These are phyloP conservation scores for Cyberlindnera mississippiensis DNA, from an alignment of 805 yeast genomes.

Conservation along the genomic window DNA sequence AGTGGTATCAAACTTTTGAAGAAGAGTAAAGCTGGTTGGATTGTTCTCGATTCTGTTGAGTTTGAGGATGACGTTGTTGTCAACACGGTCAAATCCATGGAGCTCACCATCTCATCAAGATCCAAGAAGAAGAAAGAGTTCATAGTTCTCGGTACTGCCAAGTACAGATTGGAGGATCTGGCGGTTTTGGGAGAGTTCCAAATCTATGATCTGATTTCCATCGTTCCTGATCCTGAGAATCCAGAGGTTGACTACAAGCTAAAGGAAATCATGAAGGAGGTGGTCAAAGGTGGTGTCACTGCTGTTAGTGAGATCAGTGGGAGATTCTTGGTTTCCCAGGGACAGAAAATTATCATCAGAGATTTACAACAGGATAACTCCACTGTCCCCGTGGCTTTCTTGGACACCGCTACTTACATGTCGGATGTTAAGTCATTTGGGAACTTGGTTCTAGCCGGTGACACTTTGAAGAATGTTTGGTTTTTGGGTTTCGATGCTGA, in stretches of 20 bases:
- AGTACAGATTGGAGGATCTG: constrained; percentile 73
- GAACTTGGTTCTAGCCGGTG: constrained; percentile 78
- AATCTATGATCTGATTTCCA: constrained; percentile 69
- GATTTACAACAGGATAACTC: constrained; percentile 81
- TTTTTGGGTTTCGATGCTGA: constrained; percentile 91
- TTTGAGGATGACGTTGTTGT: constrained; percentile 63
- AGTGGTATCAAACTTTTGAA: constrained; percentile 65
- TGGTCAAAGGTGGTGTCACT: constrained; percentile 79
- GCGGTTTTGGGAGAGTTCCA: constrained; percentile 76
- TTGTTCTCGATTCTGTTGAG: constrained; percentile 64
- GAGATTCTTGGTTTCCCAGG: constrained; percentile 77
- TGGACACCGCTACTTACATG: constrained; percentile 78
- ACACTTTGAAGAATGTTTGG: constrained; percentile 70
- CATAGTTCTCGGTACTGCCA: constrained; percentile 75
- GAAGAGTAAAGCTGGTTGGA: constrained; percentile 59
- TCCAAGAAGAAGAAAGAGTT: constrained; percentile 53
- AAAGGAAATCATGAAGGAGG: constrained; percentile 68
- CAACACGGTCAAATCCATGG: constrained; percentile 33
- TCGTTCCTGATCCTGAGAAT: constrained; percentile 83
- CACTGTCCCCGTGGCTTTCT: constrained; percentile 90
- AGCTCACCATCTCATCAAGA: constrained; percentile 35
- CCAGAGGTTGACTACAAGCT: constrained; percentile 82
- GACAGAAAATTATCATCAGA: constrained; percentile 73
- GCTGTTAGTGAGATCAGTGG: constrained; percentile 79
- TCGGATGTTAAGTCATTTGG: constrained; percentile 80